A percentile compares a stretch with the other conserved stretches of the same genome.
These are phyloP conservation scores for Parmelia sp. DNA, from an alignment of 495 filamentous ascomycete species.

Conservation along the genomic window DNA sequence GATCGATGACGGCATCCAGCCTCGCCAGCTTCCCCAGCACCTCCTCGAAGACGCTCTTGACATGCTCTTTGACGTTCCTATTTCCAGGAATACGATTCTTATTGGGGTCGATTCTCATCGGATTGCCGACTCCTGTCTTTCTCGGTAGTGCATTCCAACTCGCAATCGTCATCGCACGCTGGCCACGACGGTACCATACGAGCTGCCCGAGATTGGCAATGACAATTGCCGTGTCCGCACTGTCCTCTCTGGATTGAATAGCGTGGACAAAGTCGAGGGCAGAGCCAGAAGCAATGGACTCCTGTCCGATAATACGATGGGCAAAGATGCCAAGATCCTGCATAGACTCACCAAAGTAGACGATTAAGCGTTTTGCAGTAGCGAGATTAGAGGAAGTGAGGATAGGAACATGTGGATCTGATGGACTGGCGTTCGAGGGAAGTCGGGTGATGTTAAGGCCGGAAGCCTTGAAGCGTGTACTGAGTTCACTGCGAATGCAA, in stretches of 20 bases:
- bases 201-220: constrained; percentile 69
- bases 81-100: constrained; percentile 56
- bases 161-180: constrained; percentile 46
- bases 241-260: constrained; percentile 33
- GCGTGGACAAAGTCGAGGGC: constrained; percentile 53
- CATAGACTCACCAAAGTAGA: constrained; percentile 62
- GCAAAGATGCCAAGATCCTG: constrained; percentile 73
- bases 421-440: constrained; percentile 44
- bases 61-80: constrained; percentile 46
- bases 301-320: constrained; percentile 53
- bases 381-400: constrained; percentile 52
- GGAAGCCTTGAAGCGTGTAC: constrained; percentile 50
- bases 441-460: constrained; percentile 53
- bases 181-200: constrained; percentile 56
- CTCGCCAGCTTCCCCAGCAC: constrained; percentile 39
- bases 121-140: constrained; percentile 45
- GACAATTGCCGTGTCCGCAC: constrained; percentile 43
- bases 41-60: constrained; percentile 58
- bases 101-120: constrained; percentile 31
- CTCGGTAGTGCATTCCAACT: constrained; percentile 51
- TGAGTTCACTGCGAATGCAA: constrained; percentile 55
- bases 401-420: constrained; percentile 60
- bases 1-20: constrained; percentile 48
- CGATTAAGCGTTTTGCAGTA: constrained; percentile 56
- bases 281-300: constrained; percentile 61